Evolutionary conservation across 176 grass and related monocot species (phyloP).

Genomic region (Bonia amplexicaulis): DNA sequence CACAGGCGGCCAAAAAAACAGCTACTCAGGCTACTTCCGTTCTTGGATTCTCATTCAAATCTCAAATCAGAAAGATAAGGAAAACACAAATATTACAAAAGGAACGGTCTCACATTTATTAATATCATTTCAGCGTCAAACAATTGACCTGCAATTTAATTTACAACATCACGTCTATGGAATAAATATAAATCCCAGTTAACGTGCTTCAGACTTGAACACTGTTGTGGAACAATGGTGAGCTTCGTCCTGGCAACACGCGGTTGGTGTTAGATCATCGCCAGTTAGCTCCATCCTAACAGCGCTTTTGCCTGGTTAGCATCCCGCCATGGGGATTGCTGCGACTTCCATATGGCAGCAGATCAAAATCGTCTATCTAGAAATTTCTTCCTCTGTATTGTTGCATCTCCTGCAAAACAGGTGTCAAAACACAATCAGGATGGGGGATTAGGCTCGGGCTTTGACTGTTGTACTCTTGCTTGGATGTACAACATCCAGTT

Average conservation of each 20-base stretch:
- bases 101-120: constrained; percentile 6
- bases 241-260: constrained; percentile 18
- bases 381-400: constrained; percentile 65
- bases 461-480: background rate
- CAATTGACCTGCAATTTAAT: constrained; percentile 33
- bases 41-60: background rate
- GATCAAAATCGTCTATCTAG: constrained; percentile 32
- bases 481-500: background rate
- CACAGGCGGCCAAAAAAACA: background rate
- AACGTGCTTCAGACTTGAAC: constrained; percentile 21
- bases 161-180: constrained; percentile 36
- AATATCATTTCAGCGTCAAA: constrained; percentile 22
- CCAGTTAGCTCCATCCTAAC: constrained; percentile 15
- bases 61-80: constrained; percentile 7
- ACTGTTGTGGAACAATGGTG: constrained; percentile 5
- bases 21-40: background rate
- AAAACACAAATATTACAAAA: constrained; percentile 30
- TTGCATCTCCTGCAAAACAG: constrained; percentile 37
- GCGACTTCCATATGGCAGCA: background rate
- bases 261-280: background rate
- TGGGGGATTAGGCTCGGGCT: background rate
- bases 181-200: constrained; percentile 37
- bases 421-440: background rate
- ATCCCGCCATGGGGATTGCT: background rate
- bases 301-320: constrained; percentile 25